Conservation (phyloP, 176 grass and related monocot species). For the Bonia amplexicaulis region DNA sequence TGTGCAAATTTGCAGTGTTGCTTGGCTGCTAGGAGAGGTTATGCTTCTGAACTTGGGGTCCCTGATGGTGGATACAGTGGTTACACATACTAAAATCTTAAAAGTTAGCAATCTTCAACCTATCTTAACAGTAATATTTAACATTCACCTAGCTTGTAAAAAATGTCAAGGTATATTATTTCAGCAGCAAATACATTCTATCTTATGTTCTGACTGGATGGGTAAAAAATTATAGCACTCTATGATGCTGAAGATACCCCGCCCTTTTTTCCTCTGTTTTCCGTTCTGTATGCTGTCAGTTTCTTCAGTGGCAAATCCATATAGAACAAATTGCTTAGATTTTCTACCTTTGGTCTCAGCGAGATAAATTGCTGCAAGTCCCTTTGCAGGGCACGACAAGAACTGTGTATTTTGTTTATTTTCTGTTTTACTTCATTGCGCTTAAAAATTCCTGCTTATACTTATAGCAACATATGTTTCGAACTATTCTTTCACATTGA, state of each 20-base stretch:
- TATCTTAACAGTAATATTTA: not conserved
- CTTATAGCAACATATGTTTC: constrained; percentile 4
- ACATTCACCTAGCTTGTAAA: not conserved
- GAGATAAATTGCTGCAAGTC: not conserved
- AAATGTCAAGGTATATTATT: not conserved
- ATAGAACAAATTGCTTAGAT: not conserved
- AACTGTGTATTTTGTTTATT: not conserved
- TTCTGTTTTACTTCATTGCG: not conserved
- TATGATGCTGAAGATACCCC: not conserved
- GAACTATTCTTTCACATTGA: not conserved
- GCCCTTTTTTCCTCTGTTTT: not conserved
- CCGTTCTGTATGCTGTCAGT: not conserved
- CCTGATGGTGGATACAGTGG: not conserved
- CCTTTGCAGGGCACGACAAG: not conserved
- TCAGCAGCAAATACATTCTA: not conserved
- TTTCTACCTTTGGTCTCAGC: not conserved
- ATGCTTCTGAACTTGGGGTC: not conserved
- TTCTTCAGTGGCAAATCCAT: constrained; percentile 8
- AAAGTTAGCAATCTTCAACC: not conserved
- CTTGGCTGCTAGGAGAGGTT: constrained; percentile 7
- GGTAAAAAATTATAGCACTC: not conserved
- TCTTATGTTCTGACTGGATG: not conserved
- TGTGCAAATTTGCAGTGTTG: not conserved
- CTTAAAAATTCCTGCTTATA: not conserved
- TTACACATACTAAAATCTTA: not conserved